Percentiles rank a stretch among this genome's conserved stretches.
Conservation (phyloP, 2,329 filamentous ascomycete species). For the Chrysosporium queenslandicum region DNA sequence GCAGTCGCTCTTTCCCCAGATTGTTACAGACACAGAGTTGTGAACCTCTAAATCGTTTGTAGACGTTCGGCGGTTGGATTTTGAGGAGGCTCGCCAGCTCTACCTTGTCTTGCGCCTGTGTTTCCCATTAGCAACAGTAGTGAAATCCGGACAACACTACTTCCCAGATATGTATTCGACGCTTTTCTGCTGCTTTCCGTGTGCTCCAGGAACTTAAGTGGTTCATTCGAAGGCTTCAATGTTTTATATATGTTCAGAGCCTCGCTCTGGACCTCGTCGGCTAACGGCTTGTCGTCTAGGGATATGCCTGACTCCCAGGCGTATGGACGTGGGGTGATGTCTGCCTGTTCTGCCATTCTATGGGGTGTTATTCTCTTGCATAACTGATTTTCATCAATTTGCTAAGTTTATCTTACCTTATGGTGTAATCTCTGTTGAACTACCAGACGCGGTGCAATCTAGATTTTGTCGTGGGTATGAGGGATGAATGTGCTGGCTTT, state of each 20-base stretch:
- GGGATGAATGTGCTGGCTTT: too few relatives aligned
- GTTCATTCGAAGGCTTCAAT: background rate
- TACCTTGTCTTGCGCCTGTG: background rate
- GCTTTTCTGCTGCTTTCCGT: background rate
- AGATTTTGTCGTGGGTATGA: too few relatives aligned
- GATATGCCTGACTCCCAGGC: too few relatives aligned
- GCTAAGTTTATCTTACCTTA: too few relatives aligned
- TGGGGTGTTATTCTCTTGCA: too few relatives aligned
- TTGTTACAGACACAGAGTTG: background rate
- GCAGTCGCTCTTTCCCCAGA: background rate
- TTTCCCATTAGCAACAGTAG: background rate
- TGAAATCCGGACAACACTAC: background rate
- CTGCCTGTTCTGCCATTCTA: too few relatives aligned
- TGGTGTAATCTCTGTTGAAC: too few relatives aligned
- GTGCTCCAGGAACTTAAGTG: background rate
- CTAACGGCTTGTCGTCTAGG: too few relatives aligned
- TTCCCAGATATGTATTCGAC: background rate
- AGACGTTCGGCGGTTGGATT: background rate
- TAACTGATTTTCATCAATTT: too few relatives aligned
- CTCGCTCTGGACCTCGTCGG: too few relatives aligned
- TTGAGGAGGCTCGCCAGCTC: background rate
- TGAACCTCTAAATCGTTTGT: background rate
- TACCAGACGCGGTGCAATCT: too few relatives aligned
- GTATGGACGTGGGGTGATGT: too few relatives aligned
- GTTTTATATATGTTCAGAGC: background rate